These are phyloP conservation scores for Acmispon strigosus DNA, from an alignment of 306 rosid species.

Conservation along the genomic window DNA sequence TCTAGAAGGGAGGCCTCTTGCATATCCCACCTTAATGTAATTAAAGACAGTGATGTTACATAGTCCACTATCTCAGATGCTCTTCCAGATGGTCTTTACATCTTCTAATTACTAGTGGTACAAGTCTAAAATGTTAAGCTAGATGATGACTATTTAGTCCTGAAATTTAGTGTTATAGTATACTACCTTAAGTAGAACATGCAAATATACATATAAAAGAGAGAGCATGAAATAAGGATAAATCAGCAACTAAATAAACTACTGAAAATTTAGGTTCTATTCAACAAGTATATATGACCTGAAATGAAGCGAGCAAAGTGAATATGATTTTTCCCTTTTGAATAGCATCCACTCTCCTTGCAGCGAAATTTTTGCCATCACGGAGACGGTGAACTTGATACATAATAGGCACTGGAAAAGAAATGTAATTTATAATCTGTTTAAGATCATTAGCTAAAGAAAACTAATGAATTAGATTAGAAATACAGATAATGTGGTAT, in stretches of 20 bases:
- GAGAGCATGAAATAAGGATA: neutral
- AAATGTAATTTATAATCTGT: slow-evolving; percentile 11
- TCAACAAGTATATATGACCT: slow-evolving; percentile 44
- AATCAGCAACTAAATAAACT: neutral
- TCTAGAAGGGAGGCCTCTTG: neutral
- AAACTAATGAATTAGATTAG: neutral
- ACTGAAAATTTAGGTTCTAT: neutral
- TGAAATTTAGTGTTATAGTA: neutral
- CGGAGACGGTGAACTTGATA: slow-evolving; percentile 74
- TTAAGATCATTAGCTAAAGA: slow-evolving; percentile 7
- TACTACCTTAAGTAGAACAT: neutral
- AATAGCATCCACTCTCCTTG: slow-evolving; percentile 80
- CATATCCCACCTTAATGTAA: neutral
- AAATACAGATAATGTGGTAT: neutral
- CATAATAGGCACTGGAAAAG: slow-evolving; percentile 74
- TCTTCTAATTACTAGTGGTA: neutral
- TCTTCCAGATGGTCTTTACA: neutral
- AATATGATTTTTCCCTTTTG: slow-evolving; percentile 78
- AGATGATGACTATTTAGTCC: neutral
- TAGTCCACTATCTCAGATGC: neutral
- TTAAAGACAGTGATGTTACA: neutral
- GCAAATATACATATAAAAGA: neutral
- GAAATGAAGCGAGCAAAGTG: slow-evolving; percentile 80
- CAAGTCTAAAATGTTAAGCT: neutral
- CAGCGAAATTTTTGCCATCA: slow-evolving; percentile 84